Base-by-base conservation (phyloP, 2,329 filamentous ascomycete species). In the Colletotrichum sublineola region DNA sequence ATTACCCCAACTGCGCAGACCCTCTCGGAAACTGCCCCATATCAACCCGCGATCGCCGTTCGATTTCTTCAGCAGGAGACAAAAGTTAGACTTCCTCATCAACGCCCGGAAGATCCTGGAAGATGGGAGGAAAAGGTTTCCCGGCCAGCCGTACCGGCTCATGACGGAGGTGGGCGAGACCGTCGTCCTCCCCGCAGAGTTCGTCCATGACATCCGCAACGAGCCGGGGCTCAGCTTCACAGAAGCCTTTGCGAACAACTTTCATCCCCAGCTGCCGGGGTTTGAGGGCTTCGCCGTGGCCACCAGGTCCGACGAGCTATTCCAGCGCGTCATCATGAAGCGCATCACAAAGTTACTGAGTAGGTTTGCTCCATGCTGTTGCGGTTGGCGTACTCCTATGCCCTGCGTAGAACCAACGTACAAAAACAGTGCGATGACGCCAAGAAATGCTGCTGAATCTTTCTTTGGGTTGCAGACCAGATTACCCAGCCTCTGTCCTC, bases 191-290 rank as follows among this genome's bases (percentile, higher is more conserved):
- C 77, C 76, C 0, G 31, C 68, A 4, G 56, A 33, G 14, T 73
- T 77, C 40, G 53, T 70, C 12, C 62, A 77, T 42, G 75, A 76
- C 2, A 76, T 78, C 18, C 75, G 77, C 12, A 77, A 78, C 29
- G 74, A 77, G 8, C 58, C 63, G 6, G 68, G 70, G 9, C 69
- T 78, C 9, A 66, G 67, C 62, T 75, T 78, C 42, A 46, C 44
- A 14, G 42, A 74, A 9, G 62, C 74, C 1, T 66, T 68, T 14
- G 40, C 52, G 0, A n/a, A 73, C 7, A 52, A 57, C 2, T 76
- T 75, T 29, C 74, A 76, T 5, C 58, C 67, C 14, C 62, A 75
- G 1, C 62, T 76, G 3, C 46, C 52, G n/a, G 74, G 75, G 0
- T 76, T 76, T 24, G 72, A 76, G 31, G 71, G 67, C 0, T 75